A percentile compares a stretch with the other conserved stretches of the same genome.
These are phyloP conservation scores for Extremus antarcticus DNA, from an alignment of 495 filamentous ascomycete species.

Conservation along the genomic window DNA sequence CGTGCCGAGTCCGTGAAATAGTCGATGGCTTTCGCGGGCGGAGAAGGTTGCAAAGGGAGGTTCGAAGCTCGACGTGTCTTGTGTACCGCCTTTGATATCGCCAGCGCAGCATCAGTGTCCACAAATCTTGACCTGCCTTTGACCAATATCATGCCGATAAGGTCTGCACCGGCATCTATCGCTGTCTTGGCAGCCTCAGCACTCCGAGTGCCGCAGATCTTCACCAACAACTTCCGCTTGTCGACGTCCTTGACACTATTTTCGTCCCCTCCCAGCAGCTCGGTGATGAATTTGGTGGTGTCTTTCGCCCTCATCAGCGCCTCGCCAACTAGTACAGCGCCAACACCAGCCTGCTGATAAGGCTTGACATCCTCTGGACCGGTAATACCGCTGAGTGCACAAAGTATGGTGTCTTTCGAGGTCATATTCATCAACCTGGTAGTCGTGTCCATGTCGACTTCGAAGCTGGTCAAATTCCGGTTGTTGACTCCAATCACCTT, in stretches of 20 bases:
- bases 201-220: constrained; percentile 90
- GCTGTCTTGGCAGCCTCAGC: constrained; percentile 70
- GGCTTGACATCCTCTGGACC: constrained; percentile 81
- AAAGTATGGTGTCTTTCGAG: constrained; percentile 75
- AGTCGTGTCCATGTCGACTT: constrained; percentile 91
- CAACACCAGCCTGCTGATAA: constrained; percentile 79
- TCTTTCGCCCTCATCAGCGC: constrained; percentile 83
- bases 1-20: constrained; percentile 51
- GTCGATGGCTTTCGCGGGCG: constrained; percentile 32
- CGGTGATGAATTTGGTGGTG: constrained; percentile 66
- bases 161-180: constrained; percentile 78
- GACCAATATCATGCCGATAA: constrained; percentile 87
- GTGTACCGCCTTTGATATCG: constrained; percentile 72
- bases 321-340: constrained; percentile 89
- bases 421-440: constrained; percentile 81
- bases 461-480: constrained; percentile 86
- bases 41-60: not conserved
- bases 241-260: not conserved
- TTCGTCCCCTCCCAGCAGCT: constrained; percentile 56
- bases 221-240: constrained; percentile 50
- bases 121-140: constrained; percentile 70
- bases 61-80: constrained; percentile 27
- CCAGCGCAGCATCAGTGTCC: constrained; percentile 59
- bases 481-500: constrained; percentile 98
- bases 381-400: constrained; percentile 88